Evolutionary conservation across 2,329 filamentous ascomycete genomes (phyloP).

Genomic region (Sclerotinia borealis): DNA sequence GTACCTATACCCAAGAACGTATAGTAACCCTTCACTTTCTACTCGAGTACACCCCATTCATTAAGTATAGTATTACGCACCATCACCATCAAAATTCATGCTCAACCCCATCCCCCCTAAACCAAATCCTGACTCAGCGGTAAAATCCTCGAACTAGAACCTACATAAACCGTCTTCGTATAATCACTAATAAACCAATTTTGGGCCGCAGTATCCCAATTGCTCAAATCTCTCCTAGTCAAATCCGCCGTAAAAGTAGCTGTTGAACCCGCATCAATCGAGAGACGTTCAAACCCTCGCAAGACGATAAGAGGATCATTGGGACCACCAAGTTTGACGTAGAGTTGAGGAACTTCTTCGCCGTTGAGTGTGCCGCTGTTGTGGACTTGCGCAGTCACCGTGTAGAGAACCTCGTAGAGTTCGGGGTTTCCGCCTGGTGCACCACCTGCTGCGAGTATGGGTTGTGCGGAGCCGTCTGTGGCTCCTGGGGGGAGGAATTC

Average conservation of each 20-base stretch:
- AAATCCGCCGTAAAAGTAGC: constrained; percentile 61
- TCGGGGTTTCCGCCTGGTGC: constrained; percentile 48
- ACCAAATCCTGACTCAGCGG: constrained; percentile 24
- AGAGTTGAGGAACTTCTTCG: constrained; percentile 56
- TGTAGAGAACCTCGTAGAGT: constrained; percentile 51
- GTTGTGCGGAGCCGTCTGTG: constrained; percentile 41
- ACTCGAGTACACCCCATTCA: not conserved
- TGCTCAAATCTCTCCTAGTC: constrained; percentile 75
- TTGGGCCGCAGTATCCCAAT: constrained; percentile 75
- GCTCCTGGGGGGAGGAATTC: constrained; percentile 39
- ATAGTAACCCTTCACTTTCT: not conserved
- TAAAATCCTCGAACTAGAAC: constrained; percentile 30
- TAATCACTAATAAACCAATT: constrained; percentile 61
- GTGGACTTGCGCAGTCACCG: constrained; percentile 45
- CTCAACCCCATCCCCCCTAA: not conserved
- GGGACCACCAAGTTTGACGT: constrained; percentile 74
- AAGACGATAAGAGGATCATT: constrained; percentile 62
- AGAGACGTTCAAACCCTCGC: constrained; percentile 74
- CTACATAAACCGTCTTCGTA: constrained; percentile 32
- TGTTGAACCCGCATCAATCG: constrained; percentile 62
- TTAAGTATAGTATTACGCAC: not conserved
- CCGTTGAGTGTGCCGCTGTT: constrained; percentile 50
- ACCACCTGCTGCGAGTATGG: constrained; percentile 42
- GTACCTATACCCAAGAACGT: not conserved
- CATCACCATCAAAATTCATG: not conserved